These are phyloP conservation scores for Trichoderma afroharzianum DNA, from an alignment of 2,329 filamentous ascomycete species.

Conservation along the genomic window DNA sequence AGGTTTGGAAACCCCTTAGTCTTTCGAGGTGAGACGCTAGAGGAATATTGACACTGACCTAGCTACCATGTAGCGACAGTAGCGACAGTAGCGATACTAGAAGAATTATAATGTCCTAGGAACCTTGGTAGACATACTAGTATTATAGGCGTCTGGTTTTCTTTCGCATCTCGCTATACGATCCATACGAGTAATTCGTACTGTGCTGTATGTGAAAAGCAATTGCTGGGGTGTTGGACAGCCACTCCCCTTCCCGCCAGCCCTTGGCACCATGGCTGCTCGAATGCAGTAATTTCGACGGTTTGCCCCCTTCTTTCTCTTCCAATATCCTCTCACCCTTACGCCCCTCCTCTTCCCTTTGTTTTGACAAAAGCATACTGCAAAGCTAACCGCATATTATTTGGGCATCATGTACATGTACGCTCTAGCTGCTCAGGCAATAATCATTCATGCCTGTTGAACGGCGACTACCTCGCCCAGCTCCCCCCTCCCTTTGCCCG, in stretches of 20 bases:
- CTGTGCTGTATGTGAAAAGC: neutral
- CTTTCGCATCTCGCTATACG: neutral
- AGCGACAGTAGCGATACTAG: neutral
- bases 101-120: neutral
- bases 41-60: neutral
- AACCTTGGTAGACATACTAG: neutral
- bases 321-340: neutral
- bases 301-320: neutral
- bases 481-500: neutral
- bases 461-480: neutral
- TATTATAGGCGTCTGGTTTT: neutral
- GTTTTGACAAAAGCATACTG: neutral
- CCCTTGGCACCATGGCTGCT: neutral
- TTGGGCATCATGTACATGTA: neutral
- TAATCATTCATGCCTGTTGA: neutral
- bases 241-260: neutral
- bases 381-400: neutral
- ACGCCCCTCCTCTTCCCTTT: neutral
- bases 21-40: neutral
- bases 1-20: neutral
- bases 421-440: slow-evolving; percentile 1
- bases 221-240: neutral
- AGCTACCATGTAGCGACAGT: neutral
- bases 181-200: neutral
- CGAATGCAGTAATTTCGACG: neutral